Evolutionary conservation across 345 rosid genomes (phyloP), one percentile per base, ranked within the genome.

Genomic region (Corchorus capsularis): DNA sequence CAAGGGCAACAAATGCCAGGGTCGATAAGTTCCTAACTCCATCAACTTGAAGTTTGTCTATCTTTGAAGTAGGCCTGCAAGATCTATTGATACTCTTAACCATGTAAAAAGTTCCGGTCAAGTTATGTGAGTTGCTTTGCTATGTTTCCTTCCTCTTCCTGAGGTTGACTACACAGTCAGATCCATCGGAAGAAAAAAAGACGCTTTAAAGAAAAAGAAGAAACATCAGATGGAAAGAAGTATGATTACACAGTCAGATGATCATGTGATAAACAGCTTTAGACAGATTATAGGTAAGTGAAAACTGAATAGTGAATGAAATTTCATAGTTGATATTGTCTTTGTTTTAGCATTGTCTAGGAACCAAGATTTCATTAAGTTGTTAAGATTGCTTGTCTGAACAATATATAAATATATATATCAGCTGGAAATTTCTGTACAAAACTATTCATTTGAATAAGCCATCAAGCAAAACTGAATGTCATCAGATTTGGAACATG

Each of bases 21-120:
- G 94, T 93, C 8, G 93, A 88, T 66, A 37, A 1, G 0, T 88
- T 91, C 80, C 76, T 87, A 69, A 60, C 52, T 46, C 69, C 77
- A 50, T 43, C 61, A 71, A 71, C 71, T 52, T 75, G 8, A 74
- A 45, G 52, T 46, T 17, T 47, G 35, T 77, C 61, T 15, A 17
- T 8, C 7, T 45, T 11, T 20, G 49, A 43, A 77, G 63, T 37
- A 49, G 27, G 62, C 52, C 9, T 35, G n/a, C 20, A 14, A 63
- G 17, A 63, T 6, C 20, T 57, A 54, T 57, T 13, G 62, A 4
- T 57, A 27, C 64, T 61, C 4, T 3, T 69, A 56, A 22, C 12
- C 72, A 14, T 55, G 80, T 56, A 55, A 34, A 49, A 34, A 39
- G 43, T 35, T 35, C 46, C 11, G 6, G 3, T 59, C n/a, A 32